Conservation (phyloP, 2,329 filamentous ascomycete genomes). For the Metarhizium brunneum region DNA sequence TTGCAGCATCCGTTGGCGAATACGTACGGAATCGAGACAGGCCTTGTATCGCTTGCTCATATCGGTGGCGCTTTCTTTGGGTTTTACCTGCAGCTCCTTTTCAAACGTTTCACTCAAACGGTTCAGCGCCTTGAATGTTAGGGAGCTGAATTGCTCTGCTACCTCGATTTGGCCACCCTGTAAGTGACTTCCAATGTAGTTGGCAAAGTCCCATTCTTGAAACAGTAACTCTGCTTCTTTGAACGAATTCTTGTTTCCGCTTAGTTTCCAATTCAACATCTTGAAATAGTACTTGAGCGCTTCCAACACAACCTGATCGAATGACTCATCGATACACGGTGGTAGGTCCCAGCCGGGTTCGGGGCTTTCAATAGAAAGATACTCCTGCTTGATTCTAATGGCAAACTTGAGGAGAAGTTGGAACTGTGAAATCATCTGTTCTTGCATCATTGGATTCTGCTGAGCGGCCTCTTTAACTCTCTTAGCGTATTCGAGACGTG, state of each 20-base stretch:
- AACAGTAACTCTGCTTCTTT: conserved; percentile 96
- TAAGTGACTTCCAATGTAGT: conserved; percentile 84
- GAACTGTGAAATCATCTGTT: conserved; percentile 97
- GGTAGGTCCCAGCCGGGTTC: conserved; percentile 93
- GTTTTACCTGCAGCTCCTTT: conserved; percentile 74
- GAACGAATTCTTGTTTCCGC: conserved; percentile 97
- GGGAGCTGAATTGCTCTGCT: conserved; percentile 89
- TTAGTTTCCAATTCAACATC: conserved; percentile 96
- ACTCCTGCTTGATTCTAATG: conserved; percentile 85
- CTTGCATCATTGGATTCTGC: conserved; percentile 86
- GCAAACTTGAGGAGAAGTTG: conserved; percentile 87
- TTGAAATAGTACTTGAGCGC: conserved; percentile 97
- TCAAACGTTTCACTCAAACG: conserved; percentile 88
- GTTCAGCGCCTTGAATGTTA: conserved; percentile 87
- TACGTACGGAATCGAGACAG: conserved; percentile 88
- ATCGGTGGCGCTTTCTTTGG: conserved; percentile 73
- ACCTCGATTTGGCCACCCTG: conserved; percentile 92
- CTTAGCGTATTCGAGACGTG: conserved; percentile 82
- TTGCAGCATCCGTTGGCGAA: conserved; percentile 91
- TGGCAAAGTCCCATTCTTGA: conserved; percentile 96
- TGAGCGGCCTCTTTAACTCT: conserved; percentile 93
- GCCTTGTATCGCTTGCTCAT: conserved; percentile 98
- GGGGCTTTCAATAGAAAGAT: conserved; percentile 71
- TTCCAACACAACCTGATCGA: conserved; percentile 84
- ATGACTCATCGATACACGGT: conserved; percentile 92